A percentile compares a stretch with the other conserved stretches of the same genome.
Evolutionary conservation across 2,329 filamentous ascomycete genomes (phyloP).

Genomic region (Dothistroma septosporum): DNA sequence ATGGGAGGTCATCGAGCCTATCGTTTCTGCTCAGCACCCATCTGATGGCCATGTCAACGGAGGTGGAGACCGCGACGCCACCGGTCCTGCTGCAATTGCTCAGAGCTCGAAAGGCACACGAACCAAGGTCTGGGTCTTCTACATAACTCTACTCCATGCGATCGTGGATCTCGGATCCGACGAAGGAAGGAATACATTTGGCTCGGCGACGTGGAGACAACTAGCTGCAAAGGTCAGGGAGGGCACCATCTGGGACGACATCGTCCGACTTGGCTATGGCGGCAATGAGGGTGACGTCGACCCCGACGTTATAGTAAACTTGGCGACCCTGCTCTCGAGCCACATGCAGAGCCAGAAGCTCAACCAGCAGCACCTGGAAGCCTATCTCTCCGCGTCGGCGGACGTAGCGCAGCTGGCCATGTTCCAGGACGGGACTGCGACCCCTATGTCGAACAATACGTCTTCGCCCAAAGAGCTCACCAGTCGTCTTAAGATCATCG

Average conservation of each 20-base stretch:
- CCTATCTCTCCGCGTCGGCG: slow-evolving; percentile 71
- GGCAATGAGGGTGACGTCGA: slow-evolving; percentile 88
- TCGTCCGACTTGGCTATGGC: slow-evolving; percentile 80
- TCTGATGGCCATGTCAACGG: slow-evolving; percentile 9
- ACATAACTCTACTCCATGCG: slow-evolving; percentile 87
- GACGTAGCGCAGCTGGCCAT: slow-evolving; percentile 57
- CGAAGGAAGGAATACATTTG: slow-evolving; percentile 85
- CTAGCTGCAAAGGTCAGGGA: slow-evolving; percentile 81
- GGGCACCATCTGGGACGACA: slow-evolving; percentile 90
- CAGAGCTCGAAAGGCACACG: slow-evolving; percentile 75
- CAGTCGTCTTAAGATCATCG: slow-evolving; percentile 82
- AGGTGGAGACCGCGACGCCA: slow-evolving; percentile 7
- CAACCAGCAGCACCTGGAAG: slow-evolving; percentile 85
- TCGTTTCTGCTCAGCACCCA: slow-evolving; percentile 59
- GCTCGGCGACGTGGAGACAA: slow-evolving; percentile 75
- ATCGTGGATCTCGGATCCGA: slow-evolving; percentile 84
- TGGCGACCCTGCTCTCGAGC: slow-evolving; percentile 87
- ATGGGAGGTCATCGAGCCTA: slow-evolving; percentile 74
- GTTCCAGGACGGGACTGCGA: slow-evolving; percentile 52
- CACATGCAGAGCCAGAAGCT: slow-evolving; percentile 78
- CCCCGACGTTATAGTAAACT: slow-evolving; percentile 85
- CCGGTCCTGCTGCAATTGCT: slow-evolving; percentile 63
- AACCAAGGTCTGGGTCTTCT: slow-evolving; percentile 96
- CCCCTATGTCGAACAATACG: slow-evolving; percentile 53
- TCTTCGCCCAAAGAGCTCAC: slow-evolving; percentile 36